Evolutionary conservation across 345 rosid species (phyloP), one percentile per base, ranked within the genome.

Genomic region (Toxicodendron radicans): DNA sequence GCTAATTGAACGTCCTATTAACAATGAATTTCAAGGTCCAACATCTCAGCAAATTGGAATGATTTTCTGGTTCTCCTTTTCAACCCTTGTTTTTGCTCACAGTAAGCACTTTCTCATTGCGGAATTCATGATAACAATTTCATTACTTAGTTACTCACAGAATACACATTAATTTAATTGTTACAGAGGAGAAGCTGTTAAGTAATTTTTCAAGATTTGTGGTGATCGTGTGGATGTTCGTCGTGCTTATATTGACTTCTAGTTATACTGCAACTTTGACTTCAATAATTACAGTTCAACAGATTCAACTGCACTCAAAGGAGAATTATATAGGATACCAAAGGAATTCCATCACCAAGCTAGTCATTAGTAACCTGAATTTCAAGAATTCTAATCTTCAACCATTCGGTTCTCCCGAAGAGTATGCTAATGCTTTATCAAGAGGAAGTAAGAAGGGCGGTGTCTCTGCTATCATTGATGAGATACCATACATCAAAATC

Each of bases 241-340:
- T 79, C 14, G 66, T 83, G 53, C 70, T 83, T 13, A 75, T 86
- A 13, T 57, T 81, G 23, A 86, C 74, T 41, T 79, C 83, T 2
- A 83, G 84, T 41, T 83, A 86, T 57, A 78, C 82, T 23, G 87
- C 87, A 1, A 81, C 72, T n/a, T 75, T 86, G 64, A 79, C 85
- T 27, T 83, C 85, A 10, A 70, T 81, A 72, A 46, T 86, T 30
- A 86, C 85, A 0, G 76, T 83, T 18, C 81, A 78, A 38, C 78
- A 75, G 1, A 58, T 83, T 17, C 70, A 72, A 13, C n/a, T 82
- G 0, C 51, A 68, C 23, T 75, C 81, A 60, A 16, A 27, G 27
- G 72, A 33, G 10, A 76, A 57, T 21, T 21, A 2, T 16, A 75
- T 82, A 13, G 86, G 81, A 33, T 76, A 30, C 23, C 79, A 76